A percentile compares a stretch with the other conserved stretches of the same genome.
phyloP scores from a whole-genome alignment of 805 yeast genomes.

The Nakazawaea anatomiae region DNA sequence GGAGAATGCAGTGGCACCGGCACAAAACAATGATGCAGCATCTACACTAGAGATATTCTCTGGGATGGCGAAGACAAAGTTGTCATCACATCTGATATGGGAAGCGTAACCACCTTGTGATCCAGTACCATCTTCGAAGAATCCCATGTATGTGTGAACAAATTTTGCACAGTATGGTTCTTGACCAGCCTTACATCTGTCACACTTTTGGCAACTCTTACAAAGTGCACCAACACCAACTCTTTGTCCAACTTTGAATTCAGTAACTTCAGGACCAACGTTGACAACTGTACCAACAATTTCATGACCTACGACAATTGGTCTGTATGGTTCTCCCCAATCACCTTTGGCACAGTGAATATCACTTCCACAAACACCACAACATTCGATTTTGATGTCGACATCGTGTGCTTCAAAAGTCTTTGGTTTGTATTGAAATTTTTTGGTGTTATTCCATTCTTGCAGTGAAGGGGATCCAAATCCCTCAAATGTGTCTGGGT shows the following conservation, averaged over 20 bases:
- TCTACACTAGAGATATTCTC: constrained; percentile 40
- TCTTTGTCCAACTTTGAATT: constrained; percentile 58
- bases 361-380: constrained; percentile 60
- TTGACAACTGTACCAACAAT: constrained; percentile 53
- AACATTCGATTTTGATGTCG: constrained; percentile 35
- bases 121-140: constrained; percentile 18
- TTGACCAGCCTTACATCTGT: constrained; percentile 47
- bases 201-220: constrained; percentile 55
- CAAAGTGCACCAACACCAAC: constrained; percentile 79
- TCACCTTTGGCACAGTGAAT: constrained; percentile 44
- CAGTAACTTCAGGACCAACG: constrained; percentile 52
- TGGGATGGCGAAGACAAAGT: constrained; percentile 61
- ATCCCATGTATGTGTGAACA: constrained; percentile 29
- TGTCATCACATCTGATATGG: constrained; percentile 57
- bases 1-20: constrained; percentile 68
- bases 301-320: constrained; percentile 55
- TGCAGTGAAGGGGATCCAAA: constrained; percentile 29
- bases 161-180: constrained; percentile 35
- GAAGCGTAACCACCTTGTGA: constrained; percentile 69
- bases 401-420: constrained; percentile 34
- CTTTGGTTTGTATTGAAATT: constrained; percentile 27
- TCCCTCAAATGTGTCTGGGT: constrained; percentile 32
- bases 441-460: constrained; percentile 27
- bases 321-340: constrained; percentile 33
- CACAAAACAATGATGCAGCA: constrained; percentile 74